Base-by-base conservation (phyloP, 176 grass and related monocot genomes). In the Leersia perrieri region DNA sequence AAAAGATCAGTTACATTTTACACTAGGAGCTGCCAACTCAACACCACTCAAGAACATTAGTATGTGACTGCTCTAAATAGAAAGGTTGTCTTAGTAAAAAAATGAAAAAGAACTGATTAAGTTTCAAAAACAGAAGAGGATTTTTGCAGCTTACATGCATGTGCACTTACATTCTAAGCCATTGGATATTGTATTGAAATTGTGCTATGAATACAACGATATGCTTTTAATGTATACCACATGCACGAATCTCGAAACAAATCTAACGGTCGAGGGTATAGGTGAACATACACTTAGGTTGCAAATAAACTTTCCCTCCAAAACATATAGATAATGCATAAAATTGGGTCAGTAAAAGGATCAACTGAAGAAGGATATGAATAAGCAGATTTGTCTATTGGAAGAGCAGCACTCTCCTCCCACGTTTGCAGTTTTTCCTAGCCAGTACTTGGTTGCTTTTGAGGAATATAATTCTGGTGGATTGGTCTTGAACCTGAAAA, bases 1-100 rank as follows among this genome's bases (percentile, higher is more conserved):
- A 77, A 63, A 62, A 70, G 51, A 83, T 38, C 70, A 33, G 62
- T 81, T 30, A 74, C 77, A 63, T 29, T 85, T 60, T 51, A 14
- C 32, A 60, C 18, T 55, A 71, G 26, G 15, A 81, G 69, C 42
- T 42, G 18, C 53, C 53, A 58, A 55, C 55, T 76, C 16, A 60
- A 70, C 5, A 69, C 35, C 32, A 84, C 33, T 68, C 63, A 70
- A 84, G 25, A 74, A 74, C 28, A 30, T 79, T 22, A 57, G 22
- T 58, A 58, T 25, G 9, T 58, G 74, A 66, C 49, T 39, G 44
- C 33, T 83, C 8, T 31, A 60, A 66, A 72, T 55, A 72, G 57
- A 65, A 69, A 39, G 30, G 51, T 25, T 53, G 40, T 61, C 33
- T 76, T 31, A 76, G 72, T 25, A 77, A 18, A 77, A 18, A 79